A percentile compares a stretch with the other conserved stretches of the same genome.
These are phyloP conservation scores for Leptodontidium sp. DNA, from an alignment of 2,329 filamentous ascomycete genomes.

Conservation along the genomic window DNA sequence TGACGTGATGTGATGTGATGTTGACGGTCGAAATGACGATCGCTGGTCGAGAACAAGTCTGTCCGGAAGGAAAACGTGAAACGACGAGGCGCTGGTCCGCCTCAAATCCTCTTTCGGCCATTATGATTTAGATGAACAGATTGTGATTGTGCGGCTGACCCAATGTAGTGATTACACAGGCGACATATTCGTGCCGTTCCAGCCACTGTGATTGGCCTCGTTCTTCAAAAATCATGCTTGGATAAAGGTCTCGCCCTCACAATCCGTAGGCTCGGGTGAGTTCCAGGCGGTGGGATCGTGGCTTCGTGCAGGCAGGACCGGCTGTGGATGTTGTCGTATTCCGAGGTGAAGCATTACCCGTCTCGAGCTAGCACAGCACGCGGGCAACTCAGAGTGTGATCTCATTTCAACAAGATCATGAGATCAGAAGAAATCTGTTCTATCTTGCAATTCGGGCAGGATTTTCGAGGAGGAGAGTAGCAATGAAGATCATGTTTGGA, in stretches of 20 bases:
- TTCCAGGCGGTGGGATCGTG: constrained; percentile 2
- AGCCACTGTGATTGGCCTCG: not conserved
- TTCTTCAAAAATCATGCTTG: not conserved
- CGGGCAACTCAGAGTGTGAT: constrained; percentile 1
- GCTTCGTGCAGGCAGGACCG: constrained; percentile 7
- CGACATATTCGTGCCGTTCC: not conserved
- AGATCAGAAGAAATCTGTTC: not conserved
- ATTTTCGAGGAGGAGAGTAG: not conserved
- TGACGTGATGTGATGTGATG: not conserved
- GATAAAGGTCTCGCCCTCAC: not conserved
- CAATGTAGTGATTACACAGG: not conserved
- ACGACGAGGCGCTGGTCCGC: not conserved
- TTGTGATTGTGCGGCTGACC: not conserved
- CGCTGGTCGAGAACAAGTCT: not conserved
- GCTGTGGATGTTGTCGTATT: constrained; percentile 2
- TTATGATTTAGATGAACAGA: not conserved
- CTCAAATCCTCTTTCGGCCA: not conserved
- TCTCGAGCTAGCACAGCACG: not conserved
- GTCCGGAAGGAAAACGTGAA: not conserved
- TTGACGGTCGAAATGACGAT: not conserved
- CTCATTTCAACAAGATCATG: constrained; percentile 13
- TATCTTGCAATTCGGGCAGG: not conserved
- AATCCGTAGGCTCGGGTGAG: constrained; percentile 12
- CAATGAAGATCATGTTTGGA: constrained; percentile 5
- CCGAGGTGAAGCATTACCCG: constrained; percentile 2